Evolutionary conservation across 192 early-diverging fungal genomes (phyloP), one percentile per base, ranked within the genome.

Genomic region (Linnemannia hyalina): DNA sequence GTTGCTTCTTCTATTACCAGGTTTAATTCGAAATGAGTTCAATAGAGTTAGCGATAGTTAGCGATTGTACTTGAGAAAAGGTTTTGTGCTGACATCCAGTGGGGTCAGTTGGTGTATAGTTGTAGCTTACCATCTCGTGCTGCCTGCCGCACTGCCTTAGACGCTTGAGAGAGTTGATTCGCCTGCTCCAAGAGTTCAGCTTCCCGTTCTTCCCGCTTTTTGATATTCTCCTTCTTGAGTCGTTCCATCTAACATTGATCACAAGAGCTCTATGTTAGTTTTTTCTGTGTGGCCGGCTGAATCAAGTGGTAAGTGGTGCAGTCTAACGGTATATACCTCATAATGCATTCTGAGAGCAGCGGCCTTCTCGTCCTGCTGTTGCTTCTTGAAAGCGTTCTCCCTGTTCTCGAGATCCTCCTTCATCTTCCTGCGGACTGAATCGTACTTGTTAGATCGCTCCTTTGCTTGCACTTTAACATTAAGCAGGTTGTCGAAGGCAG

Each of bases 351-450:
- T 44, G 20, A 57, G 44, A 1, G 75, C 89, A 26, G 89, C 88
- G 13, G 82, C 71, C 23, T 80, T 83, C 22, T 90, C 87, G 1
- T 89, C 91, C 16, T 82, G 80, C 46, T 89, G 82, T 4, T 88
- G 80, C 41, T 85, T 89, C 81, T 87, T 90, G 42, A 88, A 90
- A 6, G 88, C 85, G 20, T 87, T 83, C 40, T 92, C 91, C 57
- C 89, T 78, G 42, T 57, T 82, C 68, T 89, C 90, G 7, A 92
- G 73, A 70, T 90, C 90, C 49, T 92, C 91, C 73, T 85, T 87
- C 55, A 88, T 88, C 52, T 75, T 83, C 74, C 80, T 76, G 29
- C 91, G 82, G 29, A 88, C 88, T 11, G 86, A 84, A 52, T 92
- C 91, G 80, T 90, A 90, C 40, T 80, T 83, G 42, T 88, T 77